Evolutionary conservation across 2,329 filamentous ascomycete species (phyloP), one percentile per base, ranked within the genome.

Genomic region (Fusarium globosum): DNA sequence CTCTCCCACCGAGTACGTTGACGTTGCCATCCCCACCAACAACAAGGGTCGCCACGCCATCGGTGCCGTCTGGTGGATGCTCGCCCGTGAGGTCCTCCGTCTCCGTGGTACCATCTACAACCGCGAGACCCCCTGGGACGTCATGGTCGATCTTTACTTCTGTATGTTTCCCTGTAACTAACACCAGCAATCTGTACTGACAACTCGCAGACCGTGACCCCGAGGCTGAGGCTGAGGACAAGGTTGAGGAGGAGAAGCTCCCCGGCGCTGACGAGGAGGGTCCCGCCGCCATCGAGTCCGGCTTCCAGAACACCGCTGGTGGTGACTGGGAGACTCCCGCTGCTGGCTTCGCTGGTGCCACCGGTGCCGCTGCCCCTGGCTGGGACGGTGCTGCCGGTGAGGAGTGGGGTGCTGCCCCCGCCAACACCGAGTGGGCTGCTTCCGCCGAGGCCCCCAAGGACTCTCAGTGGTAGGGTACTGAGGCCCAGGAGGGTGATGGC

Each of bases 31-130:
- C 88, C 96, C 96, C 83, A 98, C 96, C 89, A 99, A 99, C 94
- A 99, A 99, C 94, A 99, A 99, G 93, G 96, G 95, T 90, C 96
- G 96, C 85, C 95, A 98, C 89, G 92, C 97, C 85, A 99, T 99
- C 82, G 96, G 96, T 90, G 91, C 96, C 82, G 86, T 99, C 89
- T 99, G 96, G 96, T 99, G 96, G 96, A 93, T 99, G 92, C 91
- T 99, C 80, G 96, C 96, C 85, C 96, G 96, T 91, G 96, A 99
- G 92, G 96, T 99, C 85, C 95, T 99, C 86, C 95, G 97, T 85
- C 95, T 99, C 83, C 95, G 96, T 82, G 96, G 97, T 81, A 98
- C 95, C 83, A 94, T 99, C 84, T 93, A 94, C 85, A 94, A 90
- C 90, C 95, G 96, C 85, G 96, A 99, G 88, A 92, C 93, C 74